Conservation (phyloP, 768 basidiomycete species). For the Clitopilus passeckerianus region DNA sequence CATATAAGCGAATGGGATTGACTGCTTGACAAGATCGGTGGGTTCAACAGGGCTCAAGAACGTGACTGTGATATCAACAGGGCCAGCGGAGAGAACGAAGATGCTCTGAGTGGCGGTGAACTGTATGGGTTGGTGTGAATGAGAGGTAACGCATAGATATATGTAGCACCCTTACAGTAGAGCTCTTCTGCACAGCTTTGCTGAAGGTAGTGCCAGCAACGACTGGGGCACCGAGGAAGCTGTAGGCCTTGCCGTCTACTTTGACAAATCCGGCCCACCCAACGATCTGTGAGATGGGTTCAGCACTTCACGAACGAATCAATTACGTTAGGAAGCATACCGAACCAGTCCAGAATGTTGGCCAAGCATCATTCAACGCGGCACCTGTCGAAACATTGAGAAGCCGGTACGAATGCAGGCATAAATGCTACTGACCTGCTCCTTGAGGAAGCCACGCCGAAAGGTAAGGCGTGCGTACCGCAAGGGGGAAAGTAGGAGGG, state of each 20-base stretch:
- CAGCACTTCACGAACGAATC: conserved; percentile 5
- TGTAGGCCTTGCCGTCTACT: conserved; percentile 52
- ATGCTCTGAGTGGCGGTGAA: conserved; percentile 67
- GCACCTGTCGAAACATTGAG: conserved; percentile 18
- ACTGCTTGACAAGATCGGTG: conserved; percentile 56
- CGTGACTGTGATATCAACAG: conserved; percentile 54
- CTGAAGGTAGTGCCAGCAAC: conserved; percentile 38
- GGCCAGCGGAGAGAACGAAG: conserved; percentile 60
- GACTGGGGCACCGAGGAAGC: conserved; percentile 47
- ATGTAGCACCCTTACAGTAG: conserved; percentile 27
- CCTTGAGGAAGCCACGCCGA: conserved; percentile 63
- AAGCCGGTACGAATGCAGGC: neutral
- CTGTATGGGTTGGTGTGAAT: conserved; percentile 21
- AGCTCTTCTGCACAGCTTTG: conserved; percentile 54
- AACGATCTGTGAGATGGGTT: conserved; percentile 33
- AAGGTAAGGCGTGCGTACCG: conserved; percentile 62
- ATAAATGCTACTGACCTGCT: conserved; percentile 25
- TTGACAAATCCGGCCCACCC: conserved; percentile 65
- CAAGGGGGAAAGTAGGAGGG: conserved; percentile 58
- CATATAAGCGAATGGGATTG: conserved; percentile 57
- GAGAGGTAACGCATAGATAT: neutral
- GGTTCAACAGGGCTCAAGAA: conserved; percentile 70
- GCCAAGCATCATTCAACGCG: conserved; percentile 51
- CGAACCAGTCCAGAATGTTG: conserved; percentile 63
- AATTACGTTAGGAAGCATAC: conserved; percentile 22